Evolutionary conservation across 2,329 filamentous ascomycete species (phyloP).

Genomic region (Aureobasidium melanogenum): DNA sequence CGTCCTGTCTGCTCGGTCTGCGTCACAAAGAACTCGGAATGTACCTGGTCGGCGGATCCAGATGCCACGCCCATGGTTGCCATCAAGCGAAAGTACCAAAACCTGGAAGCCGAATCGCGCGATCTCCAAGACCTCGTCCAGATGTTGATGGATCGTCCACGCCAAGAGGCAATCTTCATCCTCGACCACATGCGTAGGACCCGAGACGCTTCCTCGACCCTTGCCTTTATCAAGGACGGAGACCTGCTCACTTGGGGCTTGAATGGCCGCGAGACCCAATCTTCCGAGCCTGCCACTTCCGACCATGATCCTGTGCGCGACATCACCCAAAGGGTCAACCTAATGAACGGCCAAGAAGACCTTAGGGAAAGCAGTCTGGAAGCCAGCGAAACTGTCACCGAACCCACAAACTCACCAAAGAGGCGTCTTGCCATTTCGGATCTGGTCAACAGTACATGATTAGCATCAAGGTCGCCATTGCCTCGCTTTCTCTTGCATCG

Average conservation of each 20-base stretch:
- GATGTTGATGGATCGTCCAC: conserved; percentile 8
- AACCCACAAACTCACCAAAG: neutral
- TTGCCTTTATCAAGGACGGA: conserved; percentile 5
- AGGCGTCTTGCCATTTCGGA: conserved; percentile 1
- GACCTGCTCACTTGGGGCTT: conserved; percentile 8
- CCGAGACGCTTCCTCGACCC: neutral
- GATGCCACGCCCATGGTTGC: conserved; percentile 13
- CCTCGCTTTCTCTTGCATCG: neutral
- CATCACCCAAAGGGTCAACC: neutral
- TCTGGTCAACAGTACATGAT: conserved; percentile 2
- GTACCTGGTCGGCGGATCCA: conserved; percentile 12
- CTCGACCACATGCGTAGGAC: conserved; percentile 4
- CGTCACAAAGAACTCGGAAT: neutral
- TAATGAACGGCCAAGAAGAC: neutral
- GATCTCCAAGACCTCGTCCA: conserved; percentile 6
- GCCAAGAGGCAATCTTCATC: neutral
- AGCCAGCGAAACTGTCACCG: neutral
- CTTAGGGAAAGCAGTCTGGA: neutral
- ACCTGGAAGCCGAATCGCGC: neutral
- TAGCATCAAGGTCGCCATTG: neutral
- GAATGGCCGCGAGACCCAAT: neutral
- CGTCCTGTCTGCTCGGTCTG: conserved; percentile 7
- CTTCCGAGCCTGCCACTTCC: neutral
- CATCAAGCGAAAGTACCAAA: conserved; percentile 11
- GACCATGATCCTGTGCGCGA: neutral